Base-by-base conservation (phyloP, 169 alveolate genomes). In the Plasmodium gallinaceum region DNA sequence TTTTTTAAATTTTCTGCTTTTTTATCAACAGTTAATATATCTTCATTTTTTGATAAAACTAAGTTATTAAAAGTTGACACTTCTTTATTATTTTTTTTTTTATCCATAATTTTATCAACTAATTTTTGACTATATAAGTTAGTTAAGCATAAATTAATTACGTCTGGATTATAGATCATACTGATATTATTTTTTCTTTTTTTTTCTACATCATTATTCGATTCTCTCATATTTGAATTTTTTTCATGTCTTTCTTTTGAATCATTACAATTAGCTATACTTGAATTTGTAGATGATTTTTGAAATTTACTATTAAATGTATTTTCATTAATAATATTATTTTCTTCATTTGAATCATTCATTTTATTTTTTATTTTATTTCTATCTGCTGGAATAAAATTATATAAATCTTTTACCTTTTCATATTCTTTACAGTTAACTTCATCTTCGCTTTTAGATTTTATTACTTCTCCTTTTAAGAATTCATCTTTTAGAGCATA, bases 71-170 rank as follows among this genome's bases (percentile, higher is more conserved):
- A 0, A 3, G 14, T 65, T 37, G 3, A n/a, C 9, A 14, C 22
- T 62, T 62, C 22, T 24, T 32, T 46, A 8, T 54, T 62, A 9
- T 14, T 62, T 58, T 66, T 80, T 52, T 68, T 80, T 69, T 80
- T 26, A 60, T 66, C 26, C 16, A 66, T 68, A 66, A 80, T 52
- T 54, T 42, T 52, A 62, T 42, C 68, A 52, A 80, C 90, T 1
- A 80, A 20, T 16, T 80, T 46, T 70, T 80, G 74, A 52, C 66
- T 80, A 45, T 80, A 80, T 32, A 80, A 51, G 42, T 80, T 80
- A 43, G 37, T 66, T 32, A 80, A 42, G 32, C 90, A 80, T 16
- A 66, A n/a, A 37, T 66, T 80, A 60, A 80, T 80, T 80, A 80
- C 58, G 24, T 80, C 90, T 0, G 90, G 90, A 39, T 70, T 68